Evolutionary conservation across 306 rosid genomes (phyloP).

Genomic region (Castanospermum australe): DNA sequence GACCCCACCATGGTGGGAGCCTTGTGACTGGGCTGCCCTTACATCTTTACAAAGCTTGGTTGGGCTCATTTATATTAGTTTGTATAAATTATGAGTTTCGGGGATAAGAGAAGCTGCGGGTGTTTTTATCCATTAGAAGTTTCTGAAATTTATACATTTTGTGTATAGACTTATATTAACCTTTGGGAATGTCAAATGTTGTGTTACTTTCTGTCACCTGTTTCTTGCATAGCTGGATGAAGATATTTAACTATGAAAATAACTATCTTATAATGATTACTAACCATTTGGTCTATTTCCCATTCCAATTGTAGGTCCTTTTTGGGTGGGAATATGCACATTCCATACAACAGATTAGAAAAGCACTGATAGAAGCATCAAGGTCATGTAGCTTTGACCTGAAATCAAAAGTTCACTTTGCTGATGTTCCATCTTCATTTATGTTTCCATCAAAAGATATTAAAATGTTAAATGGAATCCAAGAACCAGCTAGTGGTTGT

Average conservation of each 20-base stretch:
- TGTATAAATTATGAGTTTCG: not conserved
- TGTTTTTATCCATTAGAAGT: not conserved
- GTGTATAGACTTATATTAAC: not conserved
- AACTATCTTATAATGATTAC: not conserved
- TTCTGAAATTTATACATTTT: not conserved
- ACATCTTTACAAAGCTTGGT: not conserved
- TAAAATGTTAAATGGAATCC: slow-evolving; percentile 32
- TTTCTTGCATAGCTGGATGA: not conserved
- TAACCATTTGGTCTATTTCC: not conserved
- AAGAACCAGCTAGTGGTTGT: slow-evolving; percentile 31
- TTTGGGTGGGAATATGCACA: slow-evolving; percentile 79
- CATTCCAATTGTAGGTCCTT: slow-evolving; percentile 62
- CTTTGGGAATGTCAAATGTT: not conserved
- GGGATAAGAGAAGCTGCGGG: not conserved
- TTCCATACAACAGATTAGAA: slow-evolving; percentile 47
- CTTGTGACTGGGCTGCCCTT: no score
- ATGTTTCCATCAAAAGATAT: slow-evolving; percentile 58
- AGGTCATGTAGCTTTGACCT: slow-evolving; percentile 20
- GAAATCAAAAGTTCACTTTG: slow-evolving; percentile 52
- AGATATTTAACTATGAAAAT: not conserved
- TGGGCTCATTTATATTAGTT: not conserved
- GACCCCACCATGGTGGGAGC: no score
- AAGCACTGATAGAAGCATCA: slow-evolving; percentile 42
- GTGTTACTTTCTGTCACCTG: no score
- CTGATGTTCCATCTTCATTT: slow-evolving; percentile 56